These are phyloP conservation scores for Zygotorulaspora danielsina DNA, from an alignment of 805 yeast genomes.

Conservation along the genomic window DNA sequence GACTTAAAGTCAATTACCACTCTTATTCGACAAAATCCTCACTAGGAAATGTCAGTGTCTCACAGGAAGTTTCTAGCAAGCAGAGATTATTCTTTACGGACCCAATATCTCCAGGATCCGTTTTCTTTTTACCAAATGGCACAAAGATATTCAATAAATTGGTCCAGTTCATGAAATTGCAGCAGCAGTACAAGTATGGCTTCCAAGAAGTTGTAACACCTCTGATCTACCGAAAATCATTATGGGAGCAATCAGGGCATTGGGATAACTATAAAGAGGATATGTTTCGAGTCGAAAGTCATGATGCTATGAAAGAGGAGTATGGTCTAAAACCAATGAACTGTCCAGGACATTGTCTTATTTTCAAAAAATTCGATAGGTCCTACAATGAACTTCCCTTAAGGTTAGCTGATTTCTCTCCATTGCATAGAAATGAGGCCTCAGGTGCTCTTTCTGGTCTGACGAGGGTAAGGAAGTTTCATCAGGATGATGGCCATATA, in stretches of 20 bases:
- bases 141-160: constrained; percentile 78
- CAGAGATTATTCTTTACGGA: constrained; percentile 80
- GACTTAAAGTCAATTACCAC: neutral
- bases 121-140: constrained; percentile 91
- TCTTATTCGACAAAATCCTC: constrained; percentile 5
- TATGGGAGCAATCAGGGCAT: constrained; percentile 93
- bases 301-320: constrained; percentile 37
- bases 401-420: constrained; percentile 81
- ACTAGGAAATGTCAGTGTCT: constrained; percentile 8
- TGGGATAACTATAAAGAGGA: constrained; percentile 94
- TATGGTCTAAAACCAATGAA: constrained; percentile 94
- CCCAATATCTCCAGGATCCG: constrained; percentile 82
- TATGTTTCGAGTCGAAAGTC: constrained; percentile 83
- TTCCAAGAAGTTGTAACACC: constrained; percentile 94
- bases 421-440: constrained; percentile 90
- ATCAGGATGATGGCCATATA: constrained; percentile 97
- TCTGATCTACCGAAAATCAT: constrained; percentile 68
- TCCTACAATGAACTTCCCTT: constrained; percentile 85
- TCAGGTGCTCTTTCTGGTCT: constrained; percentile 91
- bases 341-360: constrained; percentile 91
- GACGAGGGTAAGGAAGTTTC: constrained; percentile 90
- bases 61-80: constrained; percentile 40
- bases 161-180: constrained; percentile 77
- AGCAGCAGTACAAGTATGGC: constrained; percentile 64
- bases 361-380: constrained; percentile 69